Base-by-base conservation (phyloP, 306 rosid genomes). In the Ceratonia siliqua region DNA sequence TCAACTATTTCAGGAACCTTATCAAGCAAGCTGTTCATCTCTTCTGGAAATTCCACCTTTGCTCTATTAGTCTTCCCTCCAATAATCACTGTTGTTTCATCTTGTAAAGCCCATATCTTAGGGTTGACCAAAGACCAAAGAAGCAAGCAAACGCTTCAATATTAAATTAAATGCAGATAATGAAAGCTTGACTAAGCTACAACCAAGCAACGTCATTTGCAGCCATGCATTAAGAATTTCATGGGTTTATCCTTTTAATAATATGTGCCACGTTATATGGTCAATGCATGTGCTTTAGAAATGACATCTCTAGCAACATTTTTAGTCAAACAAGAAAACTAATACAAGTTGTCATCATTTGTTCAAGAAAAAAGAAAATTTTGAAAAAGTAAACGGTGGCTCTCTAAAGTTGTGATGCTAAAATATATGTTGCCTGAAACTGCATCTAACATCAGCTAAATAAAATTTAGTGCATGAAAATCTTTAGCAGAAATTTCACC, bases 51-150 rank as follows among this genome's bases (percentile, higher is more conserved):
- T 78, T 91, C 98, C 24, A 82, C 70, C 86, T 91, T 90, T 43
- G 96, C 96, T 62, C 95, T 88, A 59, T 94, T 94, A 21, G 93
- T 91, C 84, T 92, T 94, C 63, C 95, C 96, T 67, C 97, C 98
- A 12, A 94, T 49, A 4, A 90, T 67, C 63, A 91, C 96, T 6
- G 85, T 62, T 30, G 97, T 91, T 52, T 97, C 98, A 72, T 94
- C 95, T 94, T 94, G 97, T 58, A 91, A 80, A 14, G 93, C 97
- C 97, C 98, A 94, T 78, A 94, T 79, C 98, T 94, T 87, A 84
- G 73, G 70, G 22, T 67, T 65, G 70, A 79, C 24, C 83, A 49
- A 70, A 77, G 70, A 79, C 24, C 83, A 49, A 70, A 77, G 22
- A 46, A 75, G 48, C 38, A 81, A 77, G 54, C 30, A 28, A 56